Base-by-base conservation (phyloP, 148 eudicot genomes). In the Dianthus caryophyllus region DNA sequence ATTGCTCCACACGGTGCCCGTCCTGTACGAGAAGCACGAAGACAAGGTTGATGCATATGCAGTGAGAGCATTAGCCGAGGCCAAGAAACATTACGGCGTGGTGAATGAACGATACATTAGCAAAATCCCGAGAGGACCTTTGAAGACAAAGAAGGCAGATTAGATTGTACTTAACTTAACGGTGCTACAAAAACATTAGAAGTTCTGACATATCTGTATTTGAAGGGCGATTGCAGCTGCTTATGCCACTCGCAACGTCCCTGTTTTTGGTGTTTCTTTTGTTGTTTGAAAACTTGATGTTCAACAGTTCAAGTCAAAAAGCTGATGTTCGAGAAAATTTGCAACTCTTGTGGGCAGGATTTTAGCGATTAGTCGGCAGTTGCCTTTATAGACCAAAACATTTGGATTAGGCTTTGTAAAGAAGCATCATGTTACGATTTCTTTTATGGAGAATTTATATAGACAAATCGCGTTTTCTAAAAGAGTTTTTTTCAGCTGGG, bases 11-110 rank as follows among this genome's bases (percentile, higher is more conserved):
- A 87, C 85, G 0, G 67, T 89, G 70, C 96, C 96, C 26, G 86
- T 87, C 26, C 76, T 89, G 15, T 89, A 84, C 30, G 92, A 89
- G 81, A 89, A 85, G 78, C 80, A 87, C 25, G 92, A 84, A 48
- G 86, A 87, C 63, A 70, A 89, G 74, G 76, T 89, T 12, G 96
- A 89, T 68, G 56, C 80, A 0, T 78, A 74, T 9, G 92, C 81
- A 15, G 88, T 80, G 82, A 83, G 68, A 73, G 92, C 90, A 62
- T 46, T 68, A 60, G 66, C 17, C 15, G 88, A 85, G 78, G 77
- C 85, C 69, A 87, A 87, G 85, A 89, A 87, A 72, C 82, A 82
- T 59, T 89, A 78, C 55, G 84, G 78, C 11, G 85, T 85, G 50
- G 78, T 89, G 58, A 83, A 87, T 64, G 86, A 78, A 43, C 87